Conservation (phyloP, 2,329 filamentous ascomycete species). For the Trichoderma aggressivum region DNA sequence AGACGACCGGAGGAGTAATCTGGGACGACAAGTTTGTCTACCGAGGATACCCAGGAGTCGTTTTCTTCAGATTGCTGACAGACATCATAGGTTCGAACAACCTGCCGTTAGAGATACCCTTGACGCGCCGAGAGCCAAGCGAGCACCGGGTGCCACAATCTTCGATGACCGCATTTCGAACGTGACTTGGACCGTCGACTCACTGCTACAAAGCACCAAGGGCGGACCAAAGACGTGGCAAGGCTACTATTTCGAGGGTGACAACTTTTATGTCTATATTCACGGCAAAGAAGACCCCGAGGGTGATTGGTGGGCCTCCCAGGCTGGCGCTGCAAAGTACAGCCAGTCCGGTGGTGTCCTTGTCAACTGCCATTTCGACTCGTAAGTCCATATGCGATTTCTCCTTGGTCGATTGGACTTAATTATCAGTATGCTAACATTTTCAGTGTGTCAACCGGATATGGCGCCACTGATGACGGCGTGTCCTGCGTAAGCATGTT, state of each 20-base stretch:
- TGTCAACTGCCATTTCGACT: conserved; percentile 92
- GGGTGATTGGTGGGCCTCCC: conserved; percentile 68
- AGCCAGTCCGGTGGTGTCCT: conserved; percentile 72
- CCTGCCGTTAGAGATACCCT: background rate
- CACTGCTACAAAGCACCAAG: conserved; percentile 19
- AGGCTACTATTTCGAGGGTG: conserved; percentile 83
- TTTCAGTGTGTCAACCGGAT: conserved; percentile 78
- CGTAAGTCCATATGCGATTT: conserved; percentile 37
- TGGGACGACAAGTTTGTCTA: conserved; percentile 28
- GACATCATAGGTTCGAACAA: background rate
- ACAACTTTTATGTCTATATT: conserved; percentile 89
- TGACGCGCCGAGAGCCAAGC: background rate
- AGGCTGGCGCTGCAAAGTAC: conserved; percentile 40
- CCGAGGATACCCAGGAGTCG: too few relatives aligned
- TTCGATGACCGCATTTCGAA: conserved; percentile 81
- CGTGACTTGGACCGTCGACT: conserved; percentile 56
- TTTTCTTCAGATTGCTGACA: background rate
- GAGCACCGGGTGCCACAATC: conserved; percentile 51
- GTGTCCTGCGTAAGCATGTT: conserved; percentile 83
- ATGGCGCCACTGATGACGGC: conserved; percentile 90
- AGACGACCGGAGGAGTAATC: conserved; percentile 34
- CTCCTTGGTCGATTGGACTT: background rate
- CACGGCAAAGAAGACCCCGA: conserved; percentile 72
- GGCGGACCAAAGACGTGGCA: conserved; percentile 29
- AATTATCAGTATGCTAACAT: conserved; percentile 20